Evolutionary conservation across 2,329 filamentous ascomycete species (phyloP), one percentile per base, ranked within the genome.

Genomic region (Alternaria sp.): DNA sequence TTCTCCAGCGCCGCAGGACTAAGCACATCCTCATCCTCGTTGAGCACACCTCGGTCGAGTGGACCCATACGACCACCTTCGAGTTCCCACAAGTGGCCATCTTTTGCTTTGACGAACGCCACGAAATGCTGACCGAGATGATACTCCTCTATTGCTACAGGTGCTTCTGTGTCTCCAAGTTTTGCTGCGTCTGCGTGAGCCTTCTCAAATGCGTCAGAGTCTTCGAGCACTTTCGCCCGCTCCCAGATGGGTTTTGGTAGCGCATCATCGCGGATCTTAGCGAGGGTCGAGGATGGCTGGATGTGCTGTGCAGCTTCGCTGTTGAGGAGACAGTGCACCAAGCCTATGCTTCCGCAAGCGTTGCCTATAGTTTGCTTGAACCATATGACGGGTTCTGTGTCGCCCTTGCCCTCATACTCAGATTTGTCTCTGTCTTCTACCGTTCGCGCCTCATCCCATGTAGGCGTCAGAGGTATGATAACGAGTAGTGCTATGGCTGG

Each of bases 331-430:
- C 81, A 80, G 69, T 89, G 86, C 3, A 88, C 73, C 2, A 88
- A 73, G 2, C 83, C 85, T 61, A 88, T 87, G n/a, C 85, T 77
- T 0, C 86, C 87, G 66, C 87, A 89, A 0, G 85, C 84, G 67
- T 88, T 79, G 16, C 83, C 81, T 57, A 88, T 87, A 1, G 84
- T 88, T 66, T 89, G 86, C 61, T 81, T 82, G 73, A 86, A 87
- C 85, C 86, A 89, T 22, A 87, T 75, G 5, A 87, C 81, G 0
- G 85, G 84, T 59, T 88, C 85, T 2, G 78, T 65, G 0, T 78
- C 72, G 22, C 85, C 85, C 20, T 69, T 80, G 10, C 81, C 81
- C 4, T 78, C 66, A 65, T 88, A 87, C 9, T 78, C 72, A 3
- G 68, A 57, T 46, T 78, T 80, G 28, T 75, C 72, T 4, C 74